phyloP scores from a whole-genome alignment of 1,139 yeast genomes.

The Candida mesenterica region DNA sequence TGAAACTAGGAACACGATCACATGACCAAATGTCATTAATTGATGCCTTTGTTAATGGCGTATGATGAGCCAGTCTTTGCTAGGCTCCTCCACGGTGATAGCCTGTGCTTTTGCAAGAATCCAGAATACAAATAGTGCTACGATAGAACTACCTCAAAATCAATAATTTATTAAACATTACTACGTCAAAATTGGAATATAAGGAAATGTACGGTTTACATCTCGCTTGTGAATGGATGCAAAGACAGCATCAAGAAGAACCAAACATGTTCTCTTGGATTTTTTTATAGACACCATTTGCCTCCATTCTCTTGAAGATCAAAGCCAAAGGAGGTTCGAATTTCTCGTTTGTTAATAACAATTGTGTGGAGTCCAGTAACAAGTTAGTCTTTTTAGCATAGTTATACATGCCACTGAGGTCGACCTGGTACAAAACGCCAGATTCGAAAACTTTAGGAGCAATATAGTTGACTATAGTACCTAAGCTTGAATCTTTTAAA shows the following conservation, averaged over 20 bases:
- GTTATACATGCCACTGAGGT: constrained; percentile 21
- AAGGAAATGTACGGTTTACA: background rate
- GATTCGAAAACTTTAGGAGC: constrained; percentile 28
- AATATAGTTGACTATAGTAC: constrained; percentile 25
- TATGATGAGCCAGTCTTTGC: no score
- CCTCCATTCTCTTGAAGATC: constrained; percentile 34
- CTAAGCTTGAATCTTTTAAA: constrained; percentile 23
- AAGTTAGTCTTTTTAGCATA: constrained; percentile 24
- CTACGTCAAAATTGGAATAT: background rate
- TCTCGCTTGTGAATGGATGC: no score
- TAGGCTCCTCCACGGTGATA: no score
- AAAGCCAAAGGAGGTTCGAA: constrained; percentile 36
- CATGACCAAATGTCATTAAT: no score
- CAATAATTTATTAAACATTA: constrained; percentile 1
- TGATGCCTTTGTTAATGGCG: no score
- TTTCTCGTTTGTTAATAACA: constrained; percentile 26
- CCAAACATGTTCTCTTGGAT: constrained; percentile 39
- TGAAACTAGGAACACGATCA: no score
- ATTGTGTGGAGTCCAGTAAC: constrained; percentile 26
- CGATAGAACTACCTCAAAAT: background rate
- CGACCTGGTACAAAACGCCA: constrained; percentile 34
- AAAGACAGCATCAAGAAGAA: no score
- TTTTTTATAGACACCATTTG: constrained; percentile 31
- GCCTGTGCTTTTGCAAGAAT: no score
- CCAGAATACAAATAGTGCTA: no score